A percentile compares a stretch with the other conserved stretches of the same genome.
Conservation (phyloP, 208 protist genomes). For the Histomonas meleagridis region DNA sequence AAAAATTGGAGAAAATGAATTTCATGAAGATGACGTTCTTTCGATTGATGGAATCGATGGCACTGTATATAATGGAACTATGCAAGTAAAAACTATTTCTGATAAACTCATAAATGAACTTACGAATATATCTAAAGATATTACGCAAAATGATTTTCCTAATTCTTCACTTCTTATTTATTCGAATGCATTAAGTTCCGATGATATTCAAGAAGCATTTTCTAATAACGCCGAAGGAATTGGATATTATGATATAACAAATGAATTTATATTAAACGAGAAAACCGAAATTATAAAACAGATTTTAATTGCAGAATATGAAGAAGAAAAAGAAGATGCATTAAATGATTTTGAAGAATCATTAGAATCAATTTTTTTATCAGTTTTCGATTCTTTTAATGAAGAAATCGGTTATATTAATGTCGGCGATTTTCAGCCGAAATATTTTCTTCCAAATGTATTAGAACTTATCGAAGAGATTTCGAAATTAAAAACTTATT, state of each 20-base stretch:
- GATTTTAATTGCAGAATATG: slow-evolving; percentile 1
- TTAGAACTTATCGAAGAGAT: slow-evolving; percentile 58
- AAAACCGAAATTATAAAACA: neutral
- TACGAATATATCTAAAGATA: neutral
- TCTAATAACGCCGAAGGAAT: neutral
- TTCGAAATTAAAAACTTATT: slow-evolving; percentile 39
- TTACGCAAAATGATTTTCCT: neutral
- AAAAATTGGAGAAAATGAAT: no score
- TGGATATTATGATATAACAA: neutral
- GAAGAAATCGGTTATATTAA: no score
- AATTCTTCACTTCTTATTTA: neutral
- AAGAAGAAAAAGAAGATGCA: neutral
- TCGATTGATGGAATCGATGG: neutral
- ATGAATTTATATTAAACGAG: neutral
- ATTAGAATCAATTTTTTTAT: neutral
- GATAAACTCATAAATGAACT: neutral
- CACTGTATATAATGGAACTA: neutral
- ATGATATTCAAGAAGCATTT: neutral
- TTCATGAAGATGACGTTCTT: neutral
- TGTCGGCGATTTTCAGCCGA: slow-evolving; percentile 73
- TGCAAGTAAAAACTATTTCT: neutral
- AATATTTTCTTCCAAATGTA: slow-evolving; percentile 79
- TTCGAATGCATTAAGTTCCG: neutral
- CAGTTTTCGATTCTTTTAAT: neutral
- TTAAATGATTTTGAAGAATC: neutral